A percentile compares a stretch with the other conserved stretches of the same genome.
Conservation (phyloP, 164 flowering plant species). For the Paratinospora sagittata region DNA sequence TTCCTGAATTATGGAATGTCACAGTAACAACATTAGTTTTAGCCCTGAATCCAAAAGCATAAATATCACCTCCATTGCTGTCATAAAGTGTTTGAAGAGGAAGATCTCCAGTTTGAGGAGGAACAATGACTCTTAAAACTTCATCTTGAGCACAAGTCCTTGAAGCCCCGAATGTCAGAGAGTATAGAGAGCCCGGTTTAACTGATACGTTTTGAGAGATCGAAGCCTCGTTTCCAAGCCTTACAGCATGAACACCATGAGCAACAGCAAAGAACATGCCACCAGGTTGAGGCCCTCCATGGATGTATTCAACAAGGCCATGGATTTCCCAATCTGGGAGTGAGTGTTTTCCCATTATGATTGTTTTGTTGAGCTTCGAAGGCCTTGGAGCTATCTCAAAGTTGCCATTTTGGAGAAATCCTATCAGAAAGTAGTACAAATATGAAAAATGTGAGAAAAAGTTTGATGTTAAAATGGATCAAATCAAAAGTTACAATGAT, state of each 20-base stretch:
- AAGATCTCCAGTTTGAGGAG: conserved; percentile 57
- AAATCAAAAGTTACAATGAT: background rate
- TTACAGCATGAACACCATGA: conserved; percentile 61
- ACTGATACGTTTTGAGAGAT: conserved; percentile 51
- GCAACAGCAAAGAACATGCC: conserved; percentile 82
- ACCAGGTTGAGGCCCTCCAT: conserved; percentile 75
- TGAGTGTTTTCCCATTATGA: conserved; percentile 35
- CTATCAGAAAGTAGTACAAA: conserved; percentile 18
- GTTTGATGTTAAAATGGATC: background rate
- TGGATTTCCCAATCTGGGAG: conserved; percentile 60
- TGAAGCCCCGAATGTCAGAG: conserved; percentile 67
- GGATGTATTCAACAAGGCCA: conserved; percentile 74
- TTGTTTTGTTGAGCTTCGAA: conserved; percentile 52
- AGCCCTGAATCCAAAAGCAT: conserved; percentile 65
- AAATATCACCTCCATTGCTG: conserved; percentile 78
- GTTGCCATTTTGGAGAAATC: conserved; percentile 59
- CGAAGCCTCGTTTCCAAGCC: conserved; percentile 84
- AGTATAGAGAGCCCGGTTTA: conserved; percentile 51
- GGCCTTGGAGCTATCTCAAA: conserved; percentile 60
- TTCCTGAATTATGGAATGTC: conserved; percentile 65
- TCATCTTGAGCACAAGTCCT: conserved; percentile 89
- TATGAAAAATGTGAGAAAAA: background rate
- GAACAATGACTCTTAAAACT: conserved; percentile 52
- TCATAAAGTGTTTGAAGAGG: conserved; percentile 79
- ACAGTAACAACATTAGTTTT: conserved; percentile 25